Conservation (phyloP, 768 basidiomycete genomes). For the Mycena albidolilacea region DNA sequence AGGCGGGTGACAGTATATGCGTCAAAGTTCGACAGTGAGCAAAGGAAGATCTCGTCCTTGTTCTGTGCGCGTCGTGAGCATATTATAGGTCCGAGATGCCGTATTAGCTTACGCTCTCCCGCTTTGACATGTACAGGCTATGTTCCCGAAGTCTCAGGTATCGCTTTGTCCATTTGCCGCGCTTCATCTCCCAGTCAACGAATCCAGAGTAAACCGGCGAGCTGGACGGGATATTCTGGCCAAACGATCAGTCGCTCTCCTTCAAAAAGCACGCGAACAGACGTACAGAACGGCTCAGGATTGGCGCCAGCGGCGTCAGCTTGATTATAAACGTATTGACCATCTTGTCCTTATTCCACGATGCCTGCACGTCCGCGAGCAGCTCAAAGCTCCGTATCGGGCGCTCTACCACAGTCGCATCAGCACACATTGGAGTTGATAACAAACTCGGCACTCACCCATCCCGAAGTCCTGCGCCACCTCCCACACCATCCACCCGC, state of each 20-base stretch:
- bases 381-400: slow-evolving; percentile 91
- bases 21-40: slow-evolving; percentile 91
- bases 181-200: slow-evolving; percentile 91
- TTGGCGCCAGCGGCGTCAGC: slow-evolving; percentile 74
- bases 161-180: slow-evolving; percentile 96
- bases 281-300: slow-evolving; percentile 74
- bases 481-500: slow-evolving; percentile 93
- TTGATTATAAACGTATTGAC: slow-evolving; percentile 88
- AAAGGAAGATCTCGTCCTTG: slow-evolving; percentile 87
- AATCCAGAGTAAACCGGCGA: slow-evolving; percentile 69
- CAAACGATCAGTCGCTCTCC: slow-evolving; percentile 33
- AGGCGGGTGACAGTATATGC: slow-evolving; percentile 84
- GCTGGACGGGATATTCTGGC: slow-evolving; percentile 60
- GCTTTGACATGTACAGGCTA: slow-evolving; percentile 89
- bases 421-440: slow-evolving; percentile 30
- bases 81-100: not conserved
- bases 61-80: slow-evolving; percentile 62
- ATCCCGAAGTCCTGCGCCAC: slow-evolving; percentile 93
- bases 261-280: slow-evolving; percentile 11
- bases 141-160: slow-evolving; percentile 92
- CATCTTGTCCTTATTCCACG: slow-evolving; percentile 90
- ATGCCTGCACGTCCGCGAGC: slow-evolving; percentile 82
- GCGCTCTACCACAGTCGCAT: slow-evolving; percentile 71
- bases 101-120: slow-evolving; percentile 77
- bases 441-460: slow-evolving; percentile 63